Base-by-base conservation (phyloP, 176 grass and related monocot species). In the Echinochloa phyllopogon region DNA sequence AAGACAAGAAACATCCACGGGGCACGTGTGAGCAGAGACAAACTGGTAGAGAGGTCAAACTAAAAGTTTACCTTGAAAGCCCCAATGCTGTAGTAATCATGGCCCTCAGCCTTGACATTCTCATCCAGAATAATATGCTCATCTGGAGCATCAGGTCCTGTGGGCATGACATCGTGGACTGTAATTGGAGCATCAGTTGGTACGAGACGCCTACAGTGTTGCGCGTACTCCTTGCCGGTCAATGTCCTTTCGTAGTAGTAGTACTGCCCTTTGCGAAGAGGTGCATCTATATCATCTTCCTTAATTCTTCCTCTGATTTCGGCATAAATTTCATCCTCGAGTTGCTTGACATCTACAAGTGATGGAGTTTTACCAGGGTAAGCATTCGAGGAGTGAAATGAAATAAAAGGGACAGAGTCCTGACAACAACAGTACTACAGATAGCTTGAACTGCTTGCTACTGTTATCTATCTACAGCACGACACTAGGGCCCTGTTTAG, bases 101-200 rank as follows among this genome's bases (percentile, higher is more conserved):
- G 85, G 64, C 77, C 87, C 57, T 88, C 43, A 18, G 96, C 84
- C 80, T 92, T 93, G 4, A 92, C 72, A 95, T 98, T 98, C 76
- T 98, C 83, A 87, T 98, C 93, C 53, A 98, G 88, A 75, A 98
- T 90, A 75, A 95, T 76, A 80, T 95, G 96, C 73, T 98, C 96
- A 72, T 48, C 41, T 12, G 92, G 74, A 6, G 89, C 86, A 89
- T 90, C 89, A 63, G 89, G 66, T 79, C 85, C 93, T 20, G 69
- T 71, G n/a, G 93, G 83, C 93, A 95, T 95, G 10, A 90, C 91
- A 86, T 95, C 91, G 55, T 76, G 74, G 37, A 92, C 91, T 51
- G 89, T 95, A 81, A 87, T 43, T 63, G 74, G 78, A 18, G 62
- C 85, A 77, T 85, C 36, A 11, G 69, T 88, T 5, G 88, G 76